Conservation (phyloP, 2,329 filamentous ascomycete genomes). For the Botrytis byssoidea region DNA sequence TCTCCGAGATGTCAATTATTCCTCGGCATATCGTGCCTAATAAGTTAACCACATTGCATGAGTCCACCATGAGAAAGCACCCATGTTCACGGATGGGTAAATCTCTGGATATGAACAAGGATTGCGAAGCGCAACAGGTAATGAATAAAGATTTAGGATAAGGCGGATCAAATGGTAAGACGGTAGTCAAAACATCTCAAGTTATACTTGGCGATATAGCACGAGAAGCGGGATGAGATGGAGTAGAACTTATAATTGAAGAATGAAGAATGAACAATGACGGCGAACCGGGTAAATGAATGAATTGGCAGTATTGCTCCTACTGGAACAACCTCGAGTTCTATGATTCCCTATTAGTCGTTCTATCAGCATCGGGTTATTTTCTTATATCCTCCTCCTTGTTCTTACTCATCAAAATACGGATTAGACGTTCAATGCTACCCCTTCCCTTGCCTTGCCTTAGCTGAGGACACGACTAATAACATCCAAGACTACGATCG, state of each 20-base stretch:
- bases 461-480: not conserved
- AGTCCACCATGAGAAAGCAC: not conserved
- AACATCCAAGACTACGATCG: not conserved
- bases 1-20: not conserved
- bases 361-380: conserved; percentile 2
- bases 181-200: not conserved
- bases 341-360: not conserved
- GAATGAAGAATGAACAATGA: too few species aligned
- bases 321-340: not conserved
- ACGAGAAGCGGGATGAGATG: not conserved
- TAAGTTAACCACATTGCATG: not conserved
- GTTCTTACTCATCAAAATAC: conserved; percentile 1
- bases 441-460: not conserved
- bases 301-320: not conserved
- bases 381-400: not conserved
- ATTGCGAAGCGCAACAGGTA: not conserved
- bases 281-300: not conserved
- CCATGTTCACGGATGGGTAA: not conserved
- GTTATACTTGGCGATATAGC: not conserved
- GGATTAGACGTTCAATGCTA: not conserved
- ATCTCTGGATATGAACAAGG: not conserved
- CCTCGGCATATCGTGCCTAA: conserved; percentile 9
- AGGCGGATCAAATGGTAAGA: not conserved
- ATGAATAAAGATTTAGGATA: not conserved
- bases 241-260: not conserved